Evolutionary conservation across 495 filamentous ascomycete genomes (phyloP), one percentile per base, ranked within the genome.

Genomic region (Annulohypoxylon nitens): DNA sequence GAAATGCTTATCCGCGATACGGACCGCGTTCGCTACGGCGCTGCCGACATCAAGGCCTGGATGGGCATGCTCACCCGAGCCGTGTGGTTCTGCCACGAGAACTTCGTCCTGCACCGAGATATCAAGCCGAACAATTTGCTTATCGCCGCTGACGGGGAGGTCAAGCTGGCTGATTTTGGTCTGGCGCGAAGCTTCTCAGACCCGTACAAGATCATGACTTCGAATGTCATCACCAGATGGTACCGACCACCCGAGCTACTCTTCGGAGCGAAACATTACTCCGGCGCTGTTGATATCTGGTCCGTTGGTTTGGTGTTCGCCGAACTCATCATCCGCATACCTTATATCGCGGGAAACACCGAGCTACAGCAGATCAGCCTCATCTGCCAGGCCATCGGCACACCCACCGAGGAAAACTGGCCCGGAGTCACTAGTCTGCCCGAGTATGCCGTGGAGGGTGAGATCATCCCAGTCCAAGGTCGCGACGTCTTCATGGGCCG

Each of bases 91-190:
- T 98, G 97, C 82, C 97, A 99, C 81, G 93, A 93, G 79, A 97
- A 96, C 79, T 94, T 90, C 71, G 88, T 99, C 2, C 84, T 99
- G 48, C 97, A 99, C 83, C 92, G 96, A 70, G 97, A 99, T 84
- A 98, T 99, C 85, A 99, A 99, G 80, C 95, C 96, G 36, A 98
- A 98, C 88, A 98, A 99, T 81, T 83, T 98, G 77, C 88, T 99
- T 53, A 96, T 98, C 69, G 94, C 94, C 12, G 91, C 93, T 11
- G 91, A 97, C 77, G 95, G 96, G 20, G 92, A 95, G 76, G 88
- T 98, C 67, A 99, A 97, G 79, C 87, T 99, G 50, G 97, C 96
- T 5, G 96, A 99, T 91, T 99, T 99, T 78, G 96, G 96, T 85
- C 88, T 98, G 30, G 96, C 96, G 10, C 84, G 97, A 67, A 88